Base-by-base conservation (phyloP, 345 rosid genomes). In the Pugionium dolabratum region DNA sequence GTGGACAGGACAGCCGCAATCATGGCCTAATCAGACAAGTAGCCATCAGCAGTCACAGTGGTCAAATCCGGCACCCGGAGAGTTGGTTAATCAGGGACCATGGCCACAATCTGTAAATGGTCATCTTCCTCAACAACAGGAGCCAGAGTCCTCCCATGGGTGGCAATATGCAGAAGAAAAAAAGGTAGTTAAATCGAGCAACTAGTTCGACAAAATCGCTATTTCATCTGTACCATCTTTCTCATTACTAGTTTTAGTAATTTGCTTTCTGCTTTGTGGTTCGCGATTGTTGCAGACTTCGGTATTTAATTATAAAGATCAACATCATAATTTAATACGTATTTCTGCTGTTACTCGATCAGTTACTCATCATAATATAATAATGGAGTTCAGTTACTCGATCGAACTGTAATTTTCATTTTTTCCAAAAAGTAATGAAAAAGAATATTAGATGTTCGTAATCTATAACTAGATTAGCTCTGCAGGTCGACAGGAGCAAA, bases 21-120 rank as follows among this genome's bases (percentile, higher is more conserved):
- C 30, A 42, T 62, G 67, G 71, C 40, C 76, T 67, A 43, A 43
- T 48, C 78, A 73, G 44, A 51, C 60, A 71, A 35, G 58, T 3
- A 74, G 64, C 6, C 79, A 72, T 61, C 77, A 66, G 66, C 69
- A 73, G 49, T 30, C 71, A 36, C 49, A 58, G 35, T 72, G 76
- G 76, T 58, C 66, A 30, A 51, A 44, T 51, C 41, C 54, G 3
- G 6, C 30, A 3, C 44, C 42, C 34, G 54, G 54, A 6, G 43
- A 48, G 26, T 58, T 71, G 59, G 50, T 73, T 58, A 52, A 47
- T 37, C 79, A 70, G 65, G 59, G 33, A 18, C 71, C 56, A 0
- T 36, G 62, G 72, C 59, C 72, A 43, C 51, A 53, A 48, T 43
- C 76, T 66, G 72, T 40, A 62, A 64, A 52, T 42, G 9, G 67